Percentiles rank a stretch among this genome's conserved stretches.
phyloP scores from a whole-genome alignment of 1,284 basidiomycete genomes.

The Inonotus obliquus region DNA sequence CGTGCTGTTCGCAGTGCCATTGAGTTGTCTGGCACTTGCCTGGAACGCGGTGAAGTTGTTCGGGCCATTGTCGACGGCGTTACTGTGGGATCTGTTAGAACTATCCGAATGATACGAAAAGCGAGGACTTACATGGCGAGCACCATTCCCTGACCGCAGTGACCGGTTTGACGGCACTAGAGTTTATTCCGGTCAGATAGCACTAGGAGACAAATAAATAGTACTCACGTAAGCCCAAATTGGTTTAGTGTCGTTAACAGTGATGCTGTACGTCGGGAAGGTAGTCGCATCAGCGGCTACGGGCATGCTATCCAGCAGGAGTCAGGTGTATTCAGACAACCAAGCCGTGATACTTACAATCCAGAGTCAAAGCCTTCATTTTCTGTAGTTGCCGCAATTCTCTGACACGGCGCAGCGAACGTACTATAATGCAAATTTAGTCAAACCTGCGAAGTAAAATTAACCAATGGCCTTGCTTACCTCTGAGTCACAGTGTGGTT shows the following conservation, averaged over 20 bases:
- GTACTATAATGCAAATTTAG: slow-evolving; percentile 22
- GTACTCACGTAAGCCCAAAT: slow-evolving; percentile 19
- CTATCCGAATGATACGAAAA: background rate
- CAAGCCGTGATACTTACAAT: slow-evolving; percentile 38
- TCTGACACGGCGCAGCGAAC: slow-evolving; percentile 54
- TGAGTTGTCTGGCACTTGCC: slow-evolving; percentile 30
- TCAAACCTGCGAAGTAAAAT: background rate
- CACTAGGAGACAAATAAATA: background rate
- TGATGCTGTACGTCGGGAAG: slow-evolving; percentile 51
- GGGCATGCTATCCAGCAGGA: slow-evolving; percentile 38
- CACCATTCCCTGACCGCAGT: slow-evolving; percentile 42
- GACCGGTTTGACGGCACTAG: slow-evolving; percentile 35
- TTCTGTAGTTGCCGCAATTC: slow-evolving; percentile 32
- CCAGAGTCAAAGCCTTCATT: slow-evolving; percentile 53
- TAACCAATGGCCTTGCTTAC: background rate
- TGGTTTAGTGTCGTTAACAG: slow-evolving; percentile 51
- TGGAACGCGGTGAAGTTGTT: slow-evolving; percentile 41
- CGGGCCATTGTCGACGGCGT: slow-evolving; percentile 34
- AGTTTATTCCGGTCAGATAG: background rate
- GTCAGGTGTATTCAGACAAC: background rate
- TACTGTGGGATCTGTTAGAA: slow-evolving; percentile 19
- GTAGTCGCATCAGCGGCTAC: slow-evolving; percentile 38
- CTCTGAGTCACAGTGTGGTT: slow-evolving; percentile 71
- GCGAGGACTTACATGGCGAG: slow-evolving; percentile 28
- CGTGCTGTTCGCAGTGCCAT: slow-evolving; percentile 27